phyloP scores from a whole-genome alignment of 2,329 filamentous ascomycete genomes.

The Alternaria angustiovoidea region DNA sequence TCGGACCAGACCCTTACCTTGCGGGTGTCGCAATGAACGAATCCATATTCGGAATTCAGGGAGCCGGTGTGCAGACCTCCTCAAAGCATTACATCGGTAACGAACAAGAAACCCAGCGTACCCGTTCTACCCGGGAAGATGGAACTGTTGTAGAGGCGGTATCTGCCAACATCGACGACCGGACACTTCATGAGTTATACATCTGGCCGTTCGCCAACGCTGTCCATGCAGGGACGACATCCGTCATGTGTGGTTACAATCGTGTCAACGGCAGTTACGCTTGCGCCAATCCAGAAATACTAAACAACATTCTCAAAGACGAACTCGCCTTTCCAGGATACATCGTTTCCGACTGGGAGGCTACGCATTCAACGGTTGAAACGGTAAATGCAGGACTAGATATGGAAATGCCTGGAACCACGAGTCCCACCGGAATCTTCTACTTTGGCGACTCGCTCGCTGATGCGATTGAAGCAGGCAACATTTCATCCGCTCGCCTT shows the following conservation, averaged over 20 bases:
- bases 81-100: conserved; percentile 66
- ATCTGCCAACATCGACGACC: conserved; percentile 64
- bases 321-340: conserved; percentile 60
- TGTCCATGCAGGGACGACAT: conserved; percentile 64
- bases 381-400: conserved; percentile 58
- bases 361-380: conserved; percentile 54
- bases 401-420: conserved; percentile 55
- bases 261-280: conserved; percentile 41
- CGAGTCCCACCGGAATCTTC: too few relatives aligned
- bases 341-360: conserved; percentile 55
- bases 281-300: conserved; percentile 49
- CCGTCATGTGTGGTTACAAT: conserved; percentile 62
- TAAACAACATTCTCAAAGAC: conserved; percentile 61
- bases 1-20: conserved; percentile 53
- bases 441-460: too few relatives aligned
- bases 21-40: conserved; percentile 50
- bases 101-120: conserved; percentile 64
- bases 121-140: conserved; percentile 36
- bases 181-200: conserved; percentile 57
- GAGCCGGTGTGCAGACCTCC: conserved; percentile 52
- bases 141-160: conserved; percentile 61
- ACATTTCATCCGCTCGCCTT: conserved; percentile 34
- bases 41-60: conserved; percentile 51
- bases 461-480: too few relatives aligned
- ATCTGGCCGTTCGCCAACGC: conserved; percentile 72